Evolutionary conservation across 2,329 filamentous ascomycete genomes (phyloP), one percentile per base, ranked within the genome.

Genomic region (Elsinoe arachidis): DNA sequence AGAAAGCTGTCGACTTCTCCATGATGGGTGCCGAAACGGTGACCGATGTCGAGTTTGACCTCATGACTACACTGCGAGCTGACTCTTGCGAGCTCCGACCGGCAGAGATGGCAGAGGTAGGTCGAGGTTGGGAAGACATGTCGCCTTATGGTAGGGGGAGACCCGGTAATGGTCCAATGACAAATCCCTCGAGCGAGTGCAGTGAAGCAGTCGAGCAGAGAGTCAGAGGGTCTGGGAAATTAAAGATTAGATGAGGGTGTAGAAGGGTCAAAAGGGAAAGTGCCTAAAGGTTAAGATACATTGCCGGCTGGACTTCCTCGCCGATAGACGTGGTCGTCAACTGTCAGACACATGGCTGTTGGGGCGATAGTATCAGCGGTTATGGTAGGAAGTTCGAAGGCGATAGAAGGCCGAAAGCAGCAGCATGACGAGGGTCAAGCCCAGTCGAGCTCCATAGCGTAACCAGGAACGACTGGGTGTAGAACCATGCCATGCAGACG

Each of bases 151-250:
- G 33, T 23, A 46, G 53, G 53, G 53, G 17, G 53, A 37, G 37
- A 55, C 53, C 38, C 53, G 53, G 53, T 44, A 55, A 14, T 21
- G 21, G 30, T 37, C 52, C 30, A 39, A 35, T 55, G 53, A 55
- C 53, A 55, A 55, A 55, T 55, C 33, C 12, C 37, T 46, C 53
- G 26, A 46, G 23, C 53, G 34, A 37, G 12, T 55, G 53, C 53
- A 55, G 23, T 34, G 37, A 55, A 55, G 53, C 53, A 55, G 53
- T 55, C 53, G 53, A 46, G 53, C 44, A 11, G 34, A 41, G 23
- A 53, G 49, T 53, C 49, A 39, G n/a, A 21, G 33, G 33, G 49
- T 35, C 33, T 37, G 33, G 26, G 19, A 35, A 15, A 53, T 39
- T 39, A 39, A 34, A 11, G 23, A 53, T 53, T 23, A 53, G 19